These are phyloP conservation scores for Coniochaeta sp. DNA, from an alignment of 2,329 filamentous ascomycete genomes.

Conservation along the genomic window DNA sequence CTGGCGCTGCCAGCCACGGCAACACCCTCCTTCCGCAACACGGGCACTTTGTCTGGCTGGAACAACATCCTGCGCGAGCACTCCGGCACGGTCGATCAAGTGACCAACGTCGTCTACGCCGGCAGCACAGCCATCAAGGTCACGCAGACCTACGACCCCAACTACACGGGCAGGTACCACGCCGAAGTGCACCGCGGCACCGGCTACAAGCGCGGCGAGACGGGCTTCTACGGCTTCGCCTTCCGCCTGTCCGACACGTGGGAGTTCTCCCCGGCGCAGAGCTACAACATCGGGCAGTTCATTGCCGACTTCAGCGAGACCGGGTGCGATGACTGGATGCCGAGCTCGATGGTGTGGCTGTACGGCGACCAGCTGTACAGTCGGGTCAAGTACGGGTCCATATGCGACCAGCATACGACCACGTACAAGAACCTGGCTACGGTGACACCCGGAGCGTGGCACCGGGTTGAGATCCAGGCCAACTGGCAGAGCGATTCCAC, in stretches of 20 bases:
- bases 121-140: slow-evolving; percentile 33
- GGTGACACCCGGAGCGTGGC: slow-evolving; percentile 35
- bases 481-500: slow-evolving; percentile 34
- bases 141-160: slow-evolving; percentile 32
- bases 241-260: slow-evolving; percentile 39
- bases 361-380: slow-evolving; percentile 32
- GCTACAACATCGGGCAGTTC: slow-evolving; percentile 42
- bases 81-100: slow-evolving; percentile 31
- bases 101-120: slow-evolving; percentile 30
- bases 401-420: slow-evolving; percentile 25
- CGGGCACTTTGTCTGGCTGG: slow-evolving; percentile 33
- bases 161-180: slow-evolving; percentile 37
- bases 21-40: slow-evolving; percentile 31
- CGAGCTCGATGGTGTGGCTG: slow-evolving; percentile 39
- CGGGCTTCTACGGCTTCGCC: slow-evolving; percentile 40
- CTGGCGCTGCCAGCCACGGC: neutral
- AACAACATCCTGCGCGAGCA: slow-evolving; percentile 28
- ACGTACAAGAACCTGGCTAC: slow-evolving; percentile 24
- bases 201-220: slow-evolving; percentile 35
- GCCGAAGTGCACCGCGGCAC: slow-evolving; percentile 35
- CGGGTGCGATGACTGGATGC: slow-evolving; percentile 39
- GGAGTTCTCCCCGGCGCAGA: slow-evolving; percentile 34
- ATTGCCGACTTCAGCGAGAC: slow-evolving; percentile 38
- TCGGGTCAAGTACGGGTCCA: slow-evolving; percentile 30
- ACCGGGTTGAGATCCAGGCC: slow-evolving; percentile 35